Percentiles rank a stretch among this genome's conserved stretches.
Evolutionary conservation across 140 eudicot species (phyloP).

Genomic region (Bidens hawaiensis): DNA sequence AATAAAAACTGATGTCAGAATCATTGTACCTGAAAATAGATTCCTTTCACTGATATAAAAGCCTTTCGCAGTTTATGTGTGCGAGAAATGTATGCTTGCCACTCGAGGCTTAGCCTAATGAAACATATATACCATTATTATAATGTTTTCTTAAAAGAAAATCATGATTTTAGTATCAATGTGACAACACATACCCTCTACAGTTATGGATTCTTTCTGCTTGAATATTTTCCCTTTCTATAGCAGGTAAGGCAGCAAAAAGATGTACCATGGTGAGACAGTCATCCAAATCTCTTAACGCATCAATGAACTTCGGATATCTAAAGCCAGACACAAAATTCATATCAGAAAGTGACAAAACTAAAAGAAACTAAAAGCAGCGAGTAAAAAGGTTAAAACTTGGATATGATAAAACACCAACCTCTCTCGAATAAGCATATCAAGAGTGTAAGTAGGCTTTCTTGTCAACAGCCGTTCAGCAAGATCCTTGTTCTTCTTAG

Average conservation of each 20-base stretch:
- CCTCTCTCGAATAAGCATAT: slow-evolving; percentile 81
- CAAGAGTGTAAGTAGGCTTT: slow-evolving; percentile 67
- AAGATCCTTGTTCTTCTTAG: slow-evolving; percentile 77
- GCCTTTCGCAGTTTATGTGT: slow-evolving; percentile 83
- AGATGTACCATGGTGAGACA: slow-evolving; percentile 72
- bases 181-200: slow-evolving; percentile 43
- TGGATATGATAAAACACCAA: slow-evolving; percentile 4
- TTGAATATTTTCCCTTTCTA: slow-evolving; percentile 59
- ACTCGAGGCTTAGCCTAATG: slow-evolving; percentile 85
- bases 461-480: slow-evolving; percentile 71
- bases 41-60: slow-evolving; percentile 88
- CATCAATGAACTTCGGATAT: slow-evolving; percentile 75
- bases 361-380: not conserved
- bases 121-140: not conserved
- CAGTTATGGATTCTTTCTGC: slow-evolving; percentile 66
- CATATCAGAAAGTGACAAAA: not conserved
- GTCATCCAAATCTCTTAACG: slow-evolving; percentile 71
- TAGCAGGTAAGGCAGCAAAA: slow-evolving; percentile 78
- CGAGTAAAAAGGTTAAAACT: not conserved
- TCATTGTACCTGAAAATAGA: slow-evolving; percentile 72
- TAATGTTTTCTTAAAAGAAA: no score
- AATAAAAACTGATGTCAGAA: not conserved
- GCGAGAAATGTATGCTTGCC: slow-evolving; percentile 89
- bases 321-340: slow-evolving; percentile 29
- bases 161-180: not conserved